A percentile compares a stretch with the other conserved stretches of the same genome.
phyloP scores from a whole-genome alignment of 257 asterid species.

The Marsdenia floribunda region DNA sequence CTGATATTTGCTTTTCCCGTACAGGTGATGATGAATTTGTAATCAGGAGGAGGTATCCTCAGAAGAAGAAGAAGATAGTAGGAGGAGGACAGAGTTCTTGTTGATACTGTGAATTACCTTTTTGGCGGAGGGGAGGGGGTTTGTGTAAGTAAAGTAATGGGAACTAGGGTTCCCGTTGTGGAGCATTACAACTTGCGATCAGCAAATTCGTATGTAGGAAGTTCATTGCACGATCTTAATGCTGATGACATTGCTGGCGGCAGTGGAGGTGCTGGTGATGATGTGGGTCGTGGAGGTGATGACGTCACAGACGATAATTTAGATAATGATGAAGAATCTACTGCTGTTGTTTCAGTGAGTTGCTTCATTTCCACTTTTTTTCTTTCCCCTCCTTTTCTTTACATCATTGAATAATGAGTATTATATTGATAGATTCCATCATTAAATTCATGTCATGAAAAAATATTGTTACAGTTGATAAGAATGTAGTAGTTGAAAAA shows the following conservation, averaged over 20 bases:
- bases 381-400: neutral
- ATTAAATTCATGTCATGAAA: neutral
- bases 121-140: neutral
- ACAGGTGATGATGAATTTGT: neutral
- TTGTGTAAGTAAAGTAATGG: conserved; percentile 27
- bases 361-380: neutral
- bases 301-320: conserved; percentile 57
- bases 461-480: no score
- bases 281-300: conserved; percentile 48
- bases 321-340: conserved; percentile 56
- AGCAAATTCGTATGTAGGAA: conserved; percentile 66
- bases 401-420: no score
- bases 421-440: neutral
- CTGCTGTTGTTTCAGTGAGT: conserved; percentile 68
- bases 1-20: neutral
- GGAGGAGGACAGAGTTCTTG: neutral
- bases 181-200: conserved; percentile 72
- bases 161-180: conserved; percentile 62
- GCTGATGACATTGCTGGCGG: conserved; percentile 35
- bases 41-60: neutral
- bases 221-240: conserved; percentile 76
- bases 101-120: neutral
- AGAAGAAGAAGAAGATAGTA: neutral
- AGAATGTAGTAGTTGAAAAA: neutral
- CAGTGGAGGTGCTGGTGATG: conserved; percentile 27